Conservation (phyloP, 495 filamentous ascomycete species). For the Neurospora sp. region DNA sequence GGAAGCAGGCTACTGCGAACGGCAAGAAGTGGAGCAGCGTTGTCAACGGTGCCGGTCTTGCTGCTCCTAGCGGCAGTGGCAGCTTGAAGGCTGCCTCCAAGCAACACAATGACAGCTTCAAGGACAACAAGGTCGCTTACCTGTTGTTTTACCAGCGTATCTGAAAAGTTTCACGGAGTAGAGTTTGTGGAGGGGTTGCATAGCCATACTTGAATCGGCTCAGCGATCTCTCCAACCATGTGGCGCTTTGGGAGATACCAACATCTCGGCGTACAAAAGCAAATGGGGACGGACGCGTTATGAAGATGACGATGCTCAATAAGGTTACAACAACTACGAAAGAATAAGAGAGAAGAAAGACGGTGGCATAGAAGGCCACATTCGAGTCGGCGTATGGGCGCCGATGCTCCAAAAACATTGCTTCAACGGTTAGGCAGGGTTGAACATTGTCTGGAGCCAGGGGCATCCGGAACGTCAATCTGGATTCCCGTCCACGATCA, state of each 20-base stretch:
- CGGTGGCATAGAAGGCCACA: not conserved
- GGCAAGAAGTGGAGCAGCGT: constrained; percentile 56
- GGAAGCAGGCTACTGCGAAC: constrained; percentile 75
- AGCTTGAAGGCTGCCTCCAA: constrained; percentile 42
- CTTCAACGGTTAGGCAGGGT: not conserved
- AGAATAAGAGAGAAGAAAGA: not conserved
- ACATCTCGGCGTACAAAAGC: not conserved
- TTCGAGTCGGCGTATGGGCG: not conserved
- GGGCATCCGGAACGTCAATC: not conserved
- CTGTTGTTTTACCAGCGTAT: constrained; percentile 89
- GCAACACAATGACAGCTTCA: constrained; percentile 59
- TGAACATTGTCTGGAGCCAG: not conserved
- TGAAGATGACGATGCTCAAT: not conserved
- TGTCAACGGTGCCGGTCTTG: constrained; percentile 44
- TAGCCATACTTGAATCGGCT: not conserved
- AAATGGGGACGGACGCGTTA: not conserved
- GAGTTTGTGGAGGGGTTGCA: not conserved
- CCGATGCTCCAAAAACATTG: not conserved
- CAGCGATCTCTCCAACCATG: not conserved
- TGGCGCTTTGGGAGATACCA: not conserved
- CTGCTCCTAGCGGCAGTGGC: constrained; percentile 29
- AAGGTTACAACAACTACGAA: not conserved
- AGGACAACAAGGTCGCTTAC: constrained; percentile 95
- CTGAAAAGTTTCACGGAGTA: constrained; percentile 13
- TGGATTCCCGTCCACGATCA: not conserved